phyloP scores from a whole-genome alignment of 2,329 filamentous ascomycete genomes.

The Fonsecaea nubica region DNA sequence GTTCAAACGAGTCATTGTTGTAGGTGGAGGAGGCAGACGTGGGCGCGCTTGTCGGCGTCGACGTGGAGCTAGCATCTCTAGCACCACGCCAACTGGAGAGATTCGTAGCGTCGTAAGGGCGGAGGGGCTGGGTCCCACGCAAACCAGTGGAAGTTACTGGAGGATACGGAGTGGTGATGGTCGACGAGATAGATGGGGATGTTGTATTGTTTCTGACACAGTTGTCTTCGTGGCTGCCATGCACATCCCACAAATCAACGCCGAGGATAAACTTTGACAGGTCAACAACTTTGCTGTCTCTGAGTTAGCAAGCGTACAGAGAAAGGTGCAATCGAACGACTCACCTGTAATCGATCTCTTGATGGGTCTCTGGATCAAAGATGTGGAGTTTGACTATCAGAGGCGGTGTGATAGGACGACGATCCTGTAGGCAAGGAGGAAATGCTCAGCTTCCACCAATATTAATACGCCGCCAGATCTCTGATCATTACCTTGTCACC shows the following conservation, averaged over 20 bases:
- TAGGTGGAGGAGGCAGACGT: conserved; percentile 65
- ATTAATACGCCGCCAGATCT: neutral
- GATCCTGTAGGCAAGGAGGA: conserved; percentile 67
- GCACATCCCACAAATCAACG: conserved; percentile 71
- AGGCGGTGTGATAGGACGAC: conserved; percentile 92
- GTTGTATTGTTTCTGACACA: conserved; percentile 64
- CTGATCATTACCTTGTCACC: conserved; percentile 80
- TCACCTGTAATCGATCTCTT: conserved; percentile 84
- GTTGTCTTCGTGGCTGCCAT: conserved; percentile 69
- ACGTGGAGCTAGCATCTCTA: conserved; percentile 4
- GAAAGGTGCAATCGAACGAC: conserved; percentile 42
- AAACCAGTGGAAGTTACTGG: conserved; percentile 1
- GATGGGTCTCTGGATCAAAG: conserved; percentile 73
- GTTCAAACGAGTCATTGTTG: neutral
- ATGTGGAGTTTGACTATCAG: conserved; percentile 88
- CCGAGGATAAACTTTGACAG: conserved; percentile 72
- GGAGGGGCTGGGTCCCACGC: conserved; percentile 12
- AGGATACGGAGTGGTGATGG: conserved; percentile 24
- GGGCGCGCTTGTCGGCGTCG: conserved; percentile 11
- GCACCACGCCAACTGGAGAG: conserved; percentile 7
- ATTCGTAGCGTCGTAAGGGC: conserved; percentile 14
- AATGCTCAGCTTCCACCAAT: conserved; percentile 16
- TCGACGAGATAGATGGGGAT: conserved; percentile 33
- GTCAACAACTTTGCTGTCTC: conserved; percentile 65
- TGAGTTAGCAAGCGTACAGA: conserved; percentile 33